Conservation (phyloP, 345 rosid genomes). For the Heritiera littoralis region DNA sequence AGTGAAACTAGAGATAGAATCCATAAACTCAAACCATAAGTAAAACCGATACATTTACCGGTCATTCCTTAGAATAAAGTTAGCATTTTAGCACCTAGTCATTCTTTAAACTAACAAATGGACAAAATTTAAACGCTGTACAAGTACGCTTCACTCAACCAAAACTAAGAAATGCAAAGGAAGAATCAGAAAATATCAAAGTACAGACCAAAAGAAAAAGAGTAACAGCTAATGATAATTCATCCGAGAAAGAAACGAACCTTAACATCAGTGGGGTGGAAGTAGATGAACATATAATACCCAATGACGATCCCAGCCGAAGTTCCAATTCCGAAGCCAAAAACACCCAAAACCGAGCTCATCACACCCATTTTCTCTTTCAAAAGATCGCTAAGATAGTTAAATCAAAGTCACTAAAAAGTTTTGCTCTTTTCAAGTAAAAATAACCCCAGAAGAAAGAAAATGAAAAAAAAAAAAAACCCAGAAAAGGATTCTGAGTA, state of each 20-base stretch:
- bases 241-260: slow-evolving; percentile 30
- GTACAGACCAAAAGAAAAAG: background rate
- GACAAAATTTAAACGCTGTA: background rate
- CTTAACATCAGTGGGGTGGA: slow-evolving; percentile 71
- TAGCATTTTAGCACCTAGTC: background rate
- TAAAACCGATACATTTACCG: background rate
- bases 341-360: slow-evolving; percentile 57
- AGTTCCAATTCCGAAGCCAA: slow-evolving; percentile 83
- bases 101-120: background rate
- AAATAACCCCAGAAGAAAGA: background rate
- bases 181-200: background rate
- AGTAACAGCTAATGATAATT: background rate
- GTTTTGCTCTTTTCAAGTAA: background rate
- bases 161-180: background rate
- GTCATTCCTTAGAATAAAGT: background rate
- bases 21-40: background rate
- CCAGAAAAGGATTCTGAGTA: background rate
- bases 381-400: background rate
- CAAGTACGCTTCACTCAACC: no score
- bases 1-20: background rate
- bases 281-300: slow-evolving; percentile 72
- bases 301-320: slow-evolving; percentile 70
- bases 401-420: background rate
- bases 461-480: background rate
- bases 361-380: slow-evolving; percentile 58